Percentiles rank a stretch among this genome's conserved stretches.
phyloP scores from a whole-genome alignment of 179 eudicot genomes.

The Carnegiea gigantea region DNA sequence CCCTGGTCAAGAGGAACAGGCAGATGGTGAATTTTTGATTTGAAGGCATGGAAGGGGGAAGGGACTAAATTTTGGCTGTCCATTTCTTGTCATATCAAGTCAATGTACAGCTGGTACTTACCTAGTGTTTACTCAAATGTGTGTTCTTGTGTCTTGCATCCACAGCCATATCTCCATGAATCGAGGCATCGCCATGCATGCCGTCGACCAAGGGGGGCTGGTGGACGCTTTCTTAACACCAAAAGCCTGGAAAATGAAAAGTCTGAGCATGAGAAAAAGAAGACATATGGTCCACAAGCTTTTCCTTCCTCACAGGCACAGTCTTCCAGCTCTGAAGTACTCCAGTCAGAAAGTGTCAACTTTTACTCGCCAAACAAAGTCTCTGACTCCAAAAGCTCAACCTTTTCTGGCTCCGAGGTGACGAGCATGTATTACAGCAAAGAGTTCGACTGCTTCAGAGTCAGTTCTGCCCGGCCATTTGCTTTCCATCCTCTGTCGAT shows the following conservation, averaged over 20 bases:
- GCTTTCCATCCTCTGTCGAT: slow-evolving; percentile 31
- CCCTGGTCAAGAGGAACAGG: neutral
- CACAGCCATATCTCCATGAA: slow-evolving; percentile 45
- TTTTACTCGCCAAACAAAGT: slow-evolving; percentile 30
- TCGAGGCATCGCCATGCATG: slow-evolving; percentile 48
- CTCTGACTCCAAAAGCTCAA: slow-evolving; percentile 30
- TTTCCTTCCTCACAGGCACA: slow-evolving; percentile 32
- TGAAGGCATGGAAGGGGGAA: neutral
- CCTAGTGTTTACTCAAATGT: neutral
- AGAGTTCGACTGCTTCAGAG: slow-evolving; percentile 35
- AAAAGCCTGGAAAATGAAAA: slow-evolving; percentile 18
- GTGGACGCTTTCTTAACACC: slow-evolving; percentile 47
- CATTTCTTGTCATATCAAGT: neutral
- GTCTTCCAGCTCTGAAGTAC: slow-evolving; percentile 40
- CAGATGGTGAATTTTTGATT: neutral
- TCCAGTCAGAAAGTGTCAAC: slow-evolving; percentile 35
- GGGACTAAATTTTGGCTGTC: neutral
- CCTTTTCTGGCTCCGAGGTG: slow-evolving; percentile 30
- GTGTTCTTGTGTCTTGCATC: neutral
- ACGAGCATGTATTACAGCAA: slow-evolving; percentile 37
- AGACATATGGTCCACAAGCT: slow-evolving; percentile 21
- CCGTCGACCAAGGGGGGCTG: slow-evolving; percentile 44
- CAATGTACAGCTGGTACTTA: neutral
- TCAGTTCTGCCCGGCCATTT: slow-evolving; percentile 31
- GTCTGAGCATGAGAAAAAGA: slow-evolving; percentile 15